Conservation (phyloP, 352 stramenopile species). For the Plasmopara halstedii region DNA sequence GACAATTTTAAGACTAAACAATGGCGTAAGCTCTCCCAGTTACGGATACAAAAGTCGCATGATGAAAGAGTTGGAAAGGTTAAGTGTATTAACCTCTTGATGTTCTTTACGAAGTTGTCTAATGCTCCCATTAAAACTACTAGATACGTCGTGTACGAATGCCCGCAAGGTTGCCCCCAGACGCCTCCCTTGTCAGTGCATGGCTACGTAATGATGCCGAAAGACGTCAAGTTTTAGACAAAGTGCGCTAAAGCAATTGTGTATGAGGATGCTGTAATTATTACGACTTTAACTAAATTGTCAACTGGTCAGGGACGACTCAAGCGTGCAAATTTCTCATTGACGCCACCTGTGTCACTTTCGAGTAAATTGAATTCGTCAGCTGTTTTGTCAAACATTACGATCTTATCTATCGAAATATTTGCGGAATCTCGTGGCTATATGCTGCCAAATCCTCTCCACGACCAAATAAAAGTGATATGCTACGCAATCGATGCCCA, state of each 20-base stretch:
- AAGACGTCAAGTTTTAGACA: slow-evolving; percentile 1
- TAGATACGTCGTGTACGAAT: slow-evolving; percentile 35
- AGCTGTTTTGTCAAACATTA: slow-evolving; percentile 57
- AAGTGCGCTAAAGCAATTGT: slow-evolving; percentile 14
- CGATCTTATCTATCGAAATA: slow-evolving; percentile 72
- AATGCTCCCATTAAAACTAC: neutral
- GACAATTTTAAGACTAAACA: neutral
- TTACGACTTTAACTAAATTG: neutral
- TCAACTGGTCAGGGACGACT: slow-evolving; percentile 7
- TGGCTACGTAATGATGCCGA: slow-evolving; percentile 24
- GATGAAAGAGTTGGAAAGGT: slow-evolving; percentile 12
- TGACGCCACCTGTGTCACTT: slow-evolving; percentile 8
- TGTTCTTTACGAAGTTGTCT: neutral
- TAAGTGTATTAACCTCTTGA: neutral
- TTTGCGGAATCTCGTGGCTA: slow-evolving; percentile 43
- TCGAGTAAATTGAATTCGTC: slow-evolving; percentile 18
- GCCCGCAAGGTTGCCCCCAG: slow-evolving; percentile 30
- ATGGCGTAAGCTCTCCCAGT: slow-evolving; percentile 20
- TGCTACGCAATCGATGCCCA: slow-evolving; percentile 69
- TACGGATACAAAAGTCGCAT: slow-evolving; percentile 2
- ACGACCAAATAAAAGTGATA: slow-evolving; percentile 54
- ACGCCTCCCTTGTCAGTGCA: slow-evolving; percentile 14
- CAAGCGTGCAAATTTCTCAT: slow-evolving; percentile 16
- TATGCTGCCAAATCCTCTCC: slow-evolving; percentile 63
- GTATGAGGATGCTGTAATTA: neutral